Base-by-base conservation (phyloP, 2,329 filamentous ascomycete species). In the Emergomyces orientalis region DNA sequence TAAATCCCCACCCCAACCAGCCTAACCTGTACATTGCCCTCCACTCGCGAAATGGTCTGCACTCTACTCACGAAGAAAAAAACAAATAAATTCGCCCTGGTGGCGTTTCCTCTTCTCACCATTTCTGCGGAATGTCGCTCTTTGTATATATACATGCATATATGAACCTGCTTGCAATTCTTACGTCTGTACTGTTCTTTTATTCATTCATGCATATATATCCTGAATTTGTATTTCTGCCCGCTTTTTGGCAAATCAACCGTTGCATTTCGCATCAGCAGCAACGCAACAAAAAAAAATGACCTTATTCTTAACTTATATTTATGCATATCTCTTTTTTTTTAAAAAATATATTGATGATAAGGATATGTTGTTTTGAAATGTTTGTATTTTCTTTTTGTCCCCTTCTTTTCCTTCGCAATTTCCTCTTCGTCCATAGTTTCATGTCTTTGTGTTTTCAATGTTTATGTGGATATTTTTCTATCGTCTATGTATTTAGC, bases 101-200 rank as follows among this genome's bases (percentile, higher is more conserved):
- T 13, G 34, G 32, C 54, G 39, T 32, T 59, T 32, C 6, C 11
- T 13, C 19, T n/a, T 30, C 13, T 34, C 41, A 5, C 32, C 34
- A 25, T 56, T 58, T 58, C 22, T 47, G 56, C 25, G 19, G 27
- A 45, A 39, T 51, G 45, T 19, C 30, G 9, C 30, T 37, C 32
- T 60, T 51, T 51, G 41, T 52, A 60, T 60, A 51, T 52, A 60
- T 52, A 22, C 19, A 8, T 37, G 56, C 37, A 11, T n/a, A 22
- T 27, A 27, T 27, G 45, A 13, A 45, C 13, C 22, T 22, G 25
- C 5, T 41, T 59, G n/a, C 45, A 63, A 47, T 39, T 45, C 22
- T 27, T n/a, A 27, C 6, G 9, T 34, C 13, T 59, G 34, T n/a
- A 41, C 41, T 25, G 34, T 25, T 60, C 34, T 41, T 47, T 17